Base-by-base conservation (phyloP, 495 filamentous ascomycete genomes). In the Bathelium albidoporum region DNA sequence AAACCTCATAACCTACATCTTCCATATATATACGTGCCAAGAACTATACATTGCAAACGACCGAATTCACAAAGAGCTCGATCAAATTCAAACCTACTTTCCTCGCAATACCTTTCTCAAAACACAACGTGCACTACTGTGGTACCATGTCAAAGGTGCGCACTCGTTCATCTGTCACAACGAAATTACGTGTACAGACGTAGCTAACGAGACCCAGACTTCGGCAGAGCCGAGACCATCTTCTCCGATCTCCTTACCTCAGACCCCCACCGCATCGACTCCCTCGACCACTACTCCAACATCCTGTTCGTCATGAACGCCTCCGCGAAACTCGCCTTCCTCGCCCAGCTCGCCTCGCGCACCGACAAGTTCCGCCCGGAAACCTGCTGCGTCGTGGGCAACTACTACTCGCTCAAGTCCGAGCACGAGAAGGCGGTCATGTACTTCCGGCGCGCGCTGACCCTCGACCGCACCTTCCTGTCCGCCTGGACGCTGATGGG, bases 401-500 rank as follows among this genome's bases (percentile, higher is more conserved):
- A 99, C 73, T 97, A 97, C 79, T 97, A 96, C 76, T 90, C 89
- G 0, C 75, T 97, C 1, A 85, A 95, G 66, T 94, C 91, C 0
- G 85, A 93, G 64, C 95, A 99, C 72, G 95, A 99, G 73, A 99
- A 99, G 70, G 95, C 95, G 0, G 91, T 97, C 26, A 89, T 95
- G 74, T 97, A 97, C 75, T 99, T 99, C 79, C 89, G 95, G 3
- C 89, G 95, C 20, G 95, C 95, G 0, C 78, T 99, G n/a, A 96
- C 90, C 1, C 81, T 99, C 0, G 95, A 99, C 72, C 88, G 92
- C 11, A 87, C 83, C 45, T 99, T 93, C 67, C 79, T 96, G 32
- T 93, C 89, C 3, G 95, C 95, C 16, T 99, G 95, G 95, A 99
- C 92, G 0, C 80, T 99, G 0, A 99, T 99, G 95, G 95, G 95